A percentile compares a stretch with the other conserved stretches of the same genome.
These are phyloP conservation scores for Haberlea rhodopensis DNA, from an alignment of 257 asterid species.

Conservation along the genomic window DNA sequence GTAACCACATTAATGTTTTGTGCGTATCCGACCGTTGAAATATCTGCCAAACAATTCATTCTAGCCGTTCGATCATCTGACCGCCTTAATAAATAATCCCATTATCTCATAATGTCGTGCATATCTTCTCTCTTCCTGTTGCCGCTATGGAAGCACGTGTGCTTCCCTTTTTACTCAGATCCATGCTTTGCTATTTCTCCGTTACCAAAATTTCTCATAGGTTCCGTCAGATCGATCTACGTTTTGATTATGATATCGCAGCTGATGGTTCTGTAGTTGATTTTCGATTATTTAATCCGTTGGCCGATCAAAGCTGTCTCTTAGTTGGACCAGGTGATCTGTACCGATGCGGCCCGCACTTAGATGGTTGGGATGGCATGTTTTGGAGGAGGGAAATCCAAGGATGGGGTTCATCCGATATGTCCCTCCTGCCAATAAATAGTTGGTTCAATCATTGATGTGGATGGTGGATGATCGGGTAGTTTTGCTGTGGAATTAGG, in stretches of 20 bases:
- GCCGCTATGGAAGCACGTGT: background rate
- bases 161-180: background rate
- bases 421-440: background rate
- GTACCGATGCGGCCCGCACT: background rate
- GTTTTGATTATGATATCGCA: background rate
- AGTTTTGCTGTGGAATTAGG: background rate
- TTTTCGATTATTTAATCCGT: background rate
- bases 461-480: background rate
- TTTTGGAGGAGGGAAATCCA: background rate
- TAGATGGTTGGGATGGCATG: background rate
- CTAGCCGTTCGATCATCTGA: background rate
- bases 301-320: background rate
- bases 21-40: background rate
- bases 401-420: background rate
- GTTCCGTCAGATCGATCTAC: background rate
- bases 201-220: too few relatives aligned
- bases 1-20: too few relatives aligned
- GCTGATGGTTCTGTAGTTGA: background rate
- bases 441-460: background rate
- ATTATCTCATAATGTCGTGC: background rate
- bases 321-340: background rate
- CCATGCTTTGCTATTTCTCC: background rate
- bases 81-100: background rate
- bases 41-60: background rate
- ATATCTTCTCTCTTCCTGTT: background rate